phyloP scores from a whole-genome alignment of 2,329 filamentous ascomycete species.

The Cryphonectria carpinicola region DNA sequence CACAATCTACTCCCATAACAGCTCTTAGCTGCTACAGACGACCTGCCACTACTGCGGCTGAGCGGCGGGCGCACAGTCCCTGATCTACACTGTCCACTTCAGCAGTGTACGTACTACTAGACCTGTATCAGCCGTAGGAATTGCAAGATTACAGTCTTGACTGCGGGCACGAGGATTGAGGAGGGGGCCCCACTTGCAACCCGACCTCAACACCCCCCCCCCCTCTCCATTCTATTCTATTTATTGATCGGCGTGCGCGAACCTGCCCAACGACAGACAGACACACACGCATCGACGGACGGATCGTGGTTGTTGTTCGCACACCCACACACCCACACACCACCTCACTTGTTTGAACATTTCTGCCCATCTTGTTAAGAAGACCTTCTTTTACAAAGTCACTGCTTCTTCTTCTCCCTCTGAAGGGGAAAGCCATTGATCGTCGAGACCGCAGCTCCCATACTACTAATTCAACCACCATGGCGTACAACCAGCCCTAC shows the following conservation, averaged over 20 bases:
- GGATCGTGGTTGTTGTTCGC: neutral
- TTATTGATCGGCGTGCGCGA: slow-evolving; percentile 13
- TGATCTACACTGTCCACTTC: slow-evolving; percentile 1
- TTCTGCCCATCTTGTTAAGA: neutral
- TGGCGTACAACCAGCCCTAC: slow-evolving; percentile 94
- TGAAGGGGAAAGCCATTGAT: neutral
- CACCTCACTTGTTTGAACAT: neutral
- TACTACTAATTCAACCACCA: slow-evolving; percentile 45
- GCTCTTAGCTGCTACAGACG: neutral
- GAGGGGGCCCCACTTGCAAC: slow-evolving; percentile 11
- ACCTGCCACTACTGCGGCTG: neutral
- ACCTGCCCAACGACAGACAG: slow-evolving; percentile 9
- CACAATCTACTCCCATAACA: neutral
- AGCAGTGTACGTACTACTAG: neutral
- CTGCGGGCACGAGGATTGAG: slow-evolving; percentile 6
- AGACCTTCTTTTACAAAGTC: neutral
- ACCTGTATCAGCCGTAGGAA: neutral
- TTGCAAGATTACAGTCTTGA: neutral
- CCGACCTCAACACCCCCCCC: neutral
- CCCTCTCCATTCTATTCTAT: slow-evolving; percentile 22
- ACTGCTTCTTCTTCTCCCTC: neutral
- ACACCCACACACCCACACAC: neutral
- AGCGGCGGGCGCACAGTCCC: slow-evolving; percentile 9
- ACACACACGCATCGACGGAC: slow-evolving; percentile 11
- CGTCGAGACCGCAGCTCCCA: slow-evolving; percentile 16